Evolutionary conservation across 495 filamentous ascomycete species (phyloP), one percentile per base, ranked within the genome.

Genomic region (Neurospora sp.): DNA sequence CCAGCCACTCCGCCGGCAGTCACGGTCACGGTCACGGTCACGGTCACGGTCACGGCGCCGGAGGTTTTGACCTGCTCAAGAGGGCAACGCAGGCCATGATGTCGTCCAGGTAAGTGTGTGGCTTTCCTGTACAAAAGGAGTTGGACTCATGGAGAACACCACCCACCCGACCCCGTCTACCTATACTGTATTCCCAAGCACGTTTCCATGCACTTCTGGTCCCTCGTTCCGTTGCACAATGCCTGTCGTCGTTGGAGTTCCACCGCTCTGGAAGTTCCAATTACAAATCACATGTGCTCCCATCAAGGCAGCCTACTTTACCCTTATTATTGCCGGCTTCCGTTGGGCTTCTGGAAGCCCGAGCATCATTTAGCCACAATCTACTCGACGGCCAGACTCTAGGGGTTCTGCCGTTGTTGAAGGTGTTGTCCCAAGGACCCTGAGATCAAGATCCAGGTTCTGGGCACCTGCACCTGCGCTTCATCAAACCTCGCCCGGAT

Each of bases 31-130:
- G 71, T 73, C 70, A 69, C 38, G 74, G 77, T 76, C 69, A 69
- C 72, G 66, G 71, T 71, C 76, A 71, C 74, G 35, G 71, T 73
- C 70, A 69, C 38, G 74, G 77, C 44, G 71, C 74, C n/a, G 83
- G 84, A 76, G 78, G 78, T 69, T 83, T 81, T 69, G 87, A 89
- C 79, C 79, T 89, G 78, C 78, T 89, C 40, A 81, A 83, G 80
- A 83, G 85, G 77, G 87, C 87, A 70, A 88, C 87, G 44, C 85
- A 88, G 74, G 83, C 84, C 73, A 85, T 89, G 85, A 88, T 88
- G 85, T 85, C 54, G 54, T 66, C 85, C 83, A 89, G 81, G 87
- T 89, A 86, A 77, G 84, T 84, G 73, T 42, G 23, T 73, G 75
- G 72, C 75, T 79, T 78, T 72, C 39, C 69, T 72, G 41, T 72